Conservation (phyloP, 495 filamentous ascomycete species). For the Schizothecium vesticola region DNA sequence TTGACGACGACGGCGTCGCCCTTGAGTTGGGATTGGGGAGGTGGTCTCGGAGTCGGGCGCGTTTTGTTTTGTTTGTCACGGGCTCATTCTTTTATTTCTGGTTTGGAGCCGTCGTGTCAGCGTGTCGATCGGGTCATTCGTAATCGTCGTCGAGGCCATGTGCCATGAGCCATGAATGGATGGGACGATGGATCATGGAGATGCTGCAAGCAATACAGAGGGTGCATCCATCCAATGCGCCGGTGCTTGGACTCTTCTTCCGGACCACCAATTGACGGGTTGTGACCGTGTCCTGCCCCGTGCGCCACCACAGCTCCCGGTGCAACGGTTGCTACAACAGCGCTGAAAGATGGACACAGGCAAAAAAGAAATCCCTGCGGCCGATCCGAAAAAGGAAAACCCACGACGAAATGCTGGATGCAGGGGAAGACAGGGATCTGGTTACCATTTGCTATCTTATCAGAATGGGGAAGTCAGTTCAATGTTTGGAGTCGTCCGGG, state of each 20-base stretch:
- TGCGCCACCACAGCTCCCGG: slow-evolving; percentile 1
- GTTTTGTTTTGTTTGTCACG: not conserved
- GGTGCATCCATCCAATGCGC: not conserved
- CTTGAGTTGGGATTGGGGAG: not conserved
- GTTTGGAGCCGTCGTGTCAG: not conserved
- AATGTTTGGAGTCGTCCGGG: too few relatives aligned
- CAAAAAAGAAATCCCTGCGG: not conserved
- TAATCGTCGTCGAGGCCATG: not conserved
- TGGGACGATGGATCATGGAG: not conserved
- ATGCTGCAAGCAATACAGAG: not conserved
- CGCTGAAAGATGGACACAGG: not conserved
- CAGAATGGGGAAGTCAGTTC: too few relatives aligned
- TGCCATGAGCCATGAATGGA: not conserved
- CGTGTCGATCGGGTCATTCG: not conserved
- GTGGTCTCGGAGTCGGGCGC: not conserved
- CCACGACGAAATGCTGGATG: not conserved
- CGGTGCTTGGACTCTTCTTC: not conserved
- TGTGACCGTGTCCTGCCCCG: slow-evolving; percentile 10
- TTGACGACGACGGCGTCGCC: not conserved
- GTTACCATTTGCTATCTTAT: not conserved
- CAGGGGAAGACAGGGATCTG: slow-evolving; percentile 6
- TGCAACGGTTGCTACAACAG: slow-evolving; percentile 11
- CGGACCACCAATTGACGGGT: not conserved
- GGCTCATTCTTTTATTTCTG: not conserved
- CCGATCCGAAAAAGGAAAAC: not conserved